Percentiles rank a stretch among this genome's conserved stretches.
Conservation (phyloP, 2,329 filamentous ascomycete genomes). For the Xylaria sp. region DNA sequence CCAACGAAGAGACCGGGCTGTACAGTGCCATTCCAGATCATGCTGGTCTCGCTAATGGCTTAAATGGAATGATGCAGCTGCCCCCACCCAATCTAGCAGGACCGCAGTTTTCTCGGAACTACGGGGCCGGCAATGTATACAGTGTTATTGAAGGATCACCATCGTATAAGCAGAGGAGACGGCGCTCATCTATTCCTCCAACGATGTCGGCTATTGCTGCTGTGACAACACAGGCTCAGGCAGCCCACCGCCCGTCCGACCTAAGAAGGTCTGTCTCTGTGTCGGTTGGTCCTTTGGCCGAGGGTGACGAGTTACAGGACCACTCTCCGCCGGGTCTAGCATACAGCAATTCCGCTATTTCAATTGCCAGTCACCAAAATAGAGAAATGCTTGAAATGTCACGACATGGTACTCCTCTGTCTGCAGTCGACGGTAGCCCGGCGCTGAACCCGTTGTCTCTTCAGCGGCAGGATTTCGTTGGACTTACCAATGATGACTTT, state of each 20-base stretch:
- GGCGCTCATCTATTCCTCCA: constrained; percentile 91
- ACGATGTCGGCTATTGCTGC: constrained; percentile 75
- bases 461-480: constrained; percentile 75
- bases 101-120: constrained; percentile 80
- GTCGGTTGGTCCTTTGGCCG: constrained; percentile 83
- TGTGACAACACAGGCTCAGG: constrained; percentile 65
- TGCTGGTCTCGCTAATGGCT: constrained; percentile 73
- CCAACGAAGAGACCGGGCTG: constrained; percentile 95
- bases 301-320: constrained; percentile 80
- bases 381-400: constrained; percentile 86
- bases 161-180: constrained; percentile 96
- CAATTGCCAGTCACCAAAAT: constrained; percentile 72
- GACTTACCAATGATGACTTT: constrained; percentile 70
- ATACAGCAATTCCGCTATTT: constrained; percentile 75
- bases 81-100: constrained; percentile 85
- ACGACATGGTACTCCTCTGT: constrained; percentile 88
- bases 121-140: constrained; percentile 82
- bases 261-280: constrained; percentile 89
- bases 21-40: constrained; percentile 96
- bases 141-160: constrained; percentile 97
- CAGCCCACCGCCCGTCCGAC: constrained; percentile 84
- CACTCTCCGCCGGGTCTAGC: constrained; percentile 82
- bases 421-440: constrained; percentile 84
- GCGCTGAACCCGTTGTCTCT: constrained; percentile 75
- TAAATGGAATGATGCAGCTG: constrained; percentile 91